Conservation (phyloP, 345 rosid species). For the Acer negundo region DNA sequence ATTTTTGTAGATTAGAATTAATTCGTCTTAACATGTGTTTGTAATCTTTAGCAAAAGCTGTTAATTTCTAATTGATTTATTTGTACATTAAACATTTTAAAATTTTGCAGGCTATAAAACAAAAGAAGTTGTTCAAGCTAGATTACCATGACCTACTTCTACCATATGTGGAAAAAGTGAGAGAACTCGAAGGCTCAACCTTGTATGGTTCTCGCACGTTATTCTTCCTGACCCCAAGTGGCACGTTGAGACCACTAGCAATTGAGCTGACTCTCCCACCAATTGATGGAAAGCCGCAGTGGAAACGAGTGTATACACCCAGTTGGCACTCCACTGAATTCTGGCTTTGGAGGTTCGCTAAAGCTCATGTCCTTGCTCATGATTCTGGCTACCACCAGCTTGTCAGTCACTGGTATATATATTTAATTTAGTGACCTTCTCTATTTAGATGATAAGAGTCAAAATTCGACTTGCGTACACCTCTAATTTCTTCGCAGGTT, state of each 20-base stretch:
- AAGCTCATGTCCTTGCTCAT: constrained; percentile 64
- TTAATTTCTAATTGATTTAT: neutral
- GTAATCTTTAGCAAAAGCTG: too few species aligned
- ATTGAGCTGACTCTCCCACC: constrained; percentile 72
- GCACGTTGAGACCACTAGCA: constrained; percentile 57
- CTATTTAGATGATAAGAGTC: neutral
- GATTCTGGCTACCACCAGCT: constrained; percentile 73
- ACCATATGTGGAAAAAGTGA: constrained; percentile 68
- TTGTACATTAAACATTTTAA: neutral
- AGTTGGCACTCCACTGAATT: constrained; percentile 39
- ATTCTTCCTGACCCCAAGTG: constrained; percentile 53
- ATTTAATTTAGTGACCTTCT: neutral
- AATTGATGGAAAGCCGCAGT: constrained; percentile 54
- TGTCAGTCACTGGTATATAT: constrained; percentile 63
- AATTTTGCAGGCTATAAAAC: constrained; percentile 42
- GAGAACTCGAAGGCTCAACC: constrained; percentile 45
- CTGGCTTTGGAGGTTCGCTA: constrained; percentile 82
- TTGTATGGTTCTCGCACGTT: constrained; percentile 72
- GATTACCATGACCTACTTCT: constrained; percentile 63
- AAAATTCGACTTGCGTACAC: neutral
- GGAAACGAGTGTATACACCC: constrained; percentile 58
- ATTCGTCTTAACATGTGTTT: too few species aligned
- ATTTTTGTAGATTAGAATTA: too few species aligned
- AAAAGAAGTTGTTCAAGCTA: constrained; percentile 50
- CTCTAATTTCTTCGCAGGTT: constrained; percentile 41